Evolutionary conservation across 2,329 filamentous ascomycete species (phyloP), one percentile per base, ranked within the genome.

Genomic region (Aspergillus eucalypticola): DNA sequence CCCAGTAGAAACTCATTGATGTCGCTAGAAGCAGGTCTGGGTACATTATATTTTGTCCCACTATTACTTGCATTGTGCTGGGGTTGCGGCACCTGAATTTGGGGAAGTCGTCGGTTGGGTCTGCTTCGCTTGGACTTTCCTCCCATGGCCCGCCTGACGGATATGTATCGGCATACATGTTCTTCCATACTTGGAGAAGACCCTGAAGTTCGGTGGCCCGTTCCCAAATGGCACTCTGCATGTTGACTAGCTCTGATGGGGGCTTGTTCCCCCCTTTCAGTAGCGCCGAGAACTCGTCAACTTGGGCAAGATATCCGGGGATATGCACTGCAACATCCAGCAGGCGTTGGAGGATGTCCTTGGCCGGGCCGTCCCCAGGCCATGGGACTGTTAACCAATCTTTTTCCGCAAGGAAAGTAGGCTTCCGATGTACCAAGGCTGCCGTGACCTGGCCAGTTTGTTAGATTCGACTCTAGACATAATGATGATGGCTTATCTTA

Each of bases 371-470:
- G 19, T 63, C 61, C 3, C 59, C 63, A 1, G 64, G 54, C 68
- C 68, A 71, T 2, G 69, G 69, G 6, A 71, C 61, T 0, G 66
- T 70, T 10, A 70, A 50, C 69, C 69, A 71, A 35, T 69, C 68
- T 11, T 65, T 56, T 1, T 58, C 60, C 0, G 69, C 67, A 11
- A 71, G 54, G 32, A 71, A 71, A 3, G 67, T 68, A 23, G 68
- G 61, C 29, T 68, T 62, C 17, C 69, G 62, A 27, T 62, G 63
- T 11, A 65, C 64, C 32, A 71, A 50, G 1, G 69, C 68, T 8
- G 67, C 64, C 6, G 69, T 70, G 21, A 70, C 65, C 69, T 71
- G 46, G 17, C 15, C 19, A 11, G 13, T 32, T 19, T 19, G 42
- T 59, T 19, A 61, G 58, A 17, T 1, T 11, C 8, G 10, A 19